Base-by-base conservation (phyloP, 2,329 filamentous ascomycete genomes). In the Beauveria rudraprayagi region DNA sequence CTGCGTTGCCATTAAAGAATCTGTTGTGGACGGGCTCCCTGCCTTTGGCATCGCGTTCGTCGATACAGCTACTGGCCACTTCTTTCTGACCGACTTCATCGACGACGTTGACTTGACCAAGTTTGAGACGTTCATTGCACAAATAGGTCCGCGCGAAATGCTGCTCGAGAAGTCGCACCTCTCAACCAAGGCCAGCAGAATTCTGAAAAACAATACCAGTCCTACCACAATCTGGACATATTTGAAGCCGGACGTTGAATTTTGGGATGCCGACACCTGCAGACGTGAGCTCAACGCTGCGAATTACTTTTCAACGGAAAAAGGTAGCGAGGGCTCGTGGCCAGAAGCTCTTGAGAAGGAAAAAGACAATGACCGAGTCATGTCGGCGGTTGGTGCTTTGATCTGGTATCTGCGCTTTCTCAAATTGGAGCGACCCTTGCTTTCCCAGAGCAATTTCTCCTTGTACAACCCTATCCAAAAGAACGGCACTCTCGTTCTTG, bases 141-240 rank as follows among this genome's bases (percentile, higher is more conserved):
- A 99, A 72, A 96, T 87, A 17, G 84, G 89, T 22, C 94, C 94
- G 0, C 88, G 91, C 55, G 94, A 99, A 73, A 77, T 99, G 50
- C 77, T 99, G 0, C 77, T 99, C 0, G 94, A 99, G 71, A 97
- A 95, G 73, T 89, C 87, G 0, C 87, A 81, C 30, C 79, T 97
- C 34, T 97, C 92, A 0, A 86, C 88, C n/a, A 96, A 94, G 71
- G 91, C 91, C 0, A 75, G 96, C 62, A 89, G 94, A 3, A 96
- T 99, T 48, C 78, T 99, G 66, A 99, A 97, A 76, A 97, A 96
- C 72, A 97, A 95, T 72, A 97, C 92, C 0, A 83, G 85, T 1
- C 92, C 92, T 0, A 96, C 90, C 0, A 97, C 93, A 0, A 88
- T 97, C 65, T 97, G 93, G 93, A 99, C 97, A 67, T 84, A 93